Percentiles rank a stretch among this genome's conserved stretches.
Evolutionary conservation across 139 green algal genomes (phyloP).

Genomic region (Coelastrella sp.): DNA sequence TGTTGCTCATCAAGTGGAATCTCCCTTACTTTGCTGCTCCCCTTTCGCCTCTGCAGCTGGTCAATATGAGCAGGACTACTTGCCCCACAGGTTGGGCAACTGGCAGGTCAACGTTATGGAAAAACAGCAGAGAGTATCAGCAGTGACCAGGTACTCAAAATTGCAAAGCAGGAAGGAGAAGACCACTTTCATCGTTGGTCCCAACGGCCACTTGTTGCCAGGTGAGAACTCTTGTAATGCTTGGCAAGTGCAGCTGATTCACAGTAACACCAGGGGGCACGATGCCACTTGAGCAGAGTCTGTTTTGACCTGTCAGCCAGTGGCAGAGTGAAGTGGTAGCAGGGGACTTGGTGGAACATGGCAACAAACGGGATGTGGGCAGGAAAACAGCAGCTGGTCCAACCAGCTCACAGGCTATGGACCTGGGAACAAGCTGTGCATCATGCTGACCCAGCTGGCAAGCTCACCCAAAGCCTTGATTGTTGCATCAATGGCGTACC

Average conservation of each 20-base stretch:
- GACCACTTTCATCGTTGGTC: slow-evolving; percentile 57
- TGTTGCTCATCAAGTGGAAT: background rate
- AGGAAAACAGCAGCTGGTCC: too few relatives aligned
- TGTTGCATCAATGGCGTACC: too few relatives aligned
- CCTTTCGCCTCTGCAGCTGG: slow-evolving; percentile 25
- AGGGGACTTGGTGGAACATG: too few relatives aligned
- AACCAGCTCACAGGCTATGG: too few relatives aligned
- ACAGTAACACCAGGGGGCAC: background rate
- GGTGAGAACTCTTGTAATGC: slow-evolving; percentile 47
- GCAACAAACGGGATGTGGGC: too few relatives aligned
- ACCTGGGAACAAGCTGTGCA: too few relatives aligned
- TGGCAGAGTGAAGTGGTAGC: too few relatives aligned
- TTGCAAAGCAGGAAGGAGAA: slow-evolving; percentile 27
- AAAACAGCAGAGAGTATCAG: slow-evolving; percentile 41
- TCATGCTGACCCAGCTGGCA: too few relatives aligned
- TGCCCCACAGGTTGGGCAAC: slow-evolving; percentile 45
- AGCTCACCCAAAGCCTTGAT: too few relatives aligned
- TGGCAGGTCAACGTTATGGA: slow-evolving; percentile 49
- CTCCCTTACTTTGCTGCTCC: background rate
- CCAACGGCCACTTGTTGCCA: slow-evolving; percentile 58
- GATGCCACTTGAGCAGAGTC: too few relatives aligned
- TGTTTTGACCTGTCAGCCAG: too few relatives aligned
- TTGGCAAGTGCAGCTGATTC: slow-evolving; percentile 33
- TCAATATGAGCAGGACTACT: slow-evolving; percentile 56
- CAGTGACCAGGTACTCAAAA: slow-evolving; percentile 51